Percentiles rank a stretch among this genome's conserved stretches.
phyloP scores from a whole-genome alignment of 2,329 filamentous ascomycete species.

The Fusarium gaditjirri region DNA sequence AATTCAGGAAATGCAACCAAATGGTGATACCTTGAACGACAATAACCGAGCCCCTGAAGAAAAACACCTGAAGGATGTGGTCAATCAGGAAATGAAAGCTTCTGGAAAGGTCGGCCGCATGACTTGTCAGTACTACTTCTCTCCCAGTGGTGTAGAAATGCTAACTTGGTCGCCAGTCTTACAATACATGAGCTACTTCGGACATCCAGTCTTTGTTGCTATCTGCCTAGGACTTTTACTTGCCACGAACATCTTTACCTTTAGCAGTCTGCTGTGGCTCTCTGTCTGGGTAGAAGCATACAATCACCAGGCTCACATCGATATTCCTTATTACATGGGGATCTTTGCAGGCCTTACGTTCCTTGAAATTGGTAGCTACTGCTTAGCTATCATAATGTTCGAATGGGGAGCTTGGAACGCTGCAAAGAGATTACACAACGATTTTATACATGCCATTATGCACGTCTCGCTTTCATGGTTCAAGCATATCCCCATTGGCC shows the following conservation, averaged over 20 bases:
- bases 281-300: constrained; percentile 66
- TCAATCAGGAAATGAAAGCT: constrained; percentile 59
- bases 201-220: constrained; percentile 56
- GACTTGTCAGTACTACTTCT: constrained; percentile 51
- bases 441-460: constrained; percentile 63
- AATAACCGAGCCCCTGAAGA: constrained; percentile 50
- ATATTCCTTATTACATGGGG: constrained; percentile 63
- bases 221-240: constrained; percentile 53
- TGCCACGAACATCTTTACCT: constrained; percentile 54
- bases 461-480: constrained; percentile 67
- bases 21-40: constrained; percentile 46
- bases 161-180: constrained; percentile 51
- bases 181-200: constrained; percentile 64
- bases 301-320: constrained; percentile 54
- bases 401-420: constrained; percentile 68
- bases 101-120: constrained; percentile 58
- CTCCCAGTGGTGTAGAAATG: not conserved
- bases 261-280: constrained; percentile 60
- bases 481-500: constrained; percentile 62
- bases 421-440: constrained; percentile 62
- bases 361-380: constrained; percentile 56
- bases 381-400: constrained; percentile 58
- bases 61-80: constrained; percentile 54
- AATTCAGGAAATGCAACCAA: constrained; percentile 45
- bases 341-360: constrained; percentile 62